Evolutionary conservation across 352 stramenopile genomes (phyloP).

Genomic region (Ophiocytium majus): DNA sequence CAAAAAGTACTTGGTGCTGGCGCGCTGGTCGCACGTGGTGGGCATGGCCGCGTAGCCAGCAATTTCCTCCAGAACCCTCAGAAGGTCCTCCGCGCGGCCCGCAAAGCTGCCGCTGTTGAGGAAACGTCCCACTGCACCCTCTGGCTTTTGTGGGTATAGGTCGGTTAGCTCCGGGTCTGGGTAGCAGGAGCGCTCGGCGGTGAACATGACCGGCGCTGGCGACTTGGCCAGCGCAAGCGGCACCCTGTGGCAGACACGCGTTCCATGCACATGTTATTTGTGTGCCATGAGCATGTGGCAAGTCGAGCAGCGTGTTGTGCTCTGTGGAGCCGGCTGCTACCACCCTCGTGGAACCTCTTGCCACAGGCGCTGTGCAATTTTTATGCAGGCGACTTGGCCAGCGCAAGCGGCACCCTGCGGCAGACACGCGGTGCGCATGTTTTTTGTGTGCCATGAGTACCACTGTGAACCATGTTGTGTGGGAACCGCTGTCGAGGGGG

Average conservation of each 20-base stretch:
- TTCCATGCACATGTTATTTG: too few relatives aligned
- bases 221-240: not conserved
- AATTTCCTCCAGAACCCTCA: not conserved
- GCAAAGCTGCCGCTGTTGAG: not conserved
- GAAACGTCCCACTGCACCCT: not conserved
- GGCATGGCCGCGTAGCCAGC: not conserved
- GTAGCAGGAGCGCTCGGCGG: conserved; percentile 4
- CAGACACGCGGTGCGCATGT: too few relatives aligned
- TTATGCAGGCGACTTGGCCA: not conserved
- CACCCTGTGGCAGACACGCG: too few relatives aligned
- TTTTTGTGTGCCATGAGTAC: too few relatives aligned
- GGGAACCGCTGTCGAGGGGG: too few relatives aligned
- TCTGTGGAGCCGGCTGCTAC: too few relatives aligned
- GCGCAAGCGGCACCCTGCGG: not conserved
- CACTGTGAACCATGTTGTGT: too few relatives aligned
- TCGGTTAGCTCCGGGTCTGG: conserved; percentile 2
- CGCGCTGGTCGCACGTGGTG: conserved; percentile 26
- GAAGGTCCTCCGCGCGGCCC: not conserved
- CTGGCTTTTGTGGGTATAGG: not conserved
- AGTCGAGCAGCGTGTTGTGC: too few relatives aligned
- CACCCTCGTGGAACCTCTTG: too few relatives aligned
- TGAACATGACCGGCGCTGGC: conserved; percentile 1
- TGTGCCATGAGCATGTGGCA: too few relatives aligned
- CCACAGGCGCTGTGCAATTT: not conserved
- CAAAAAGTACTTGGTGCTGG: conserved; percentile 17